Evolutionary conservation across 306 rosid species (phyloP), one percentile per base, ranked within the genome.

Genomic region (Fragaria nilgerrensis): DNA sequence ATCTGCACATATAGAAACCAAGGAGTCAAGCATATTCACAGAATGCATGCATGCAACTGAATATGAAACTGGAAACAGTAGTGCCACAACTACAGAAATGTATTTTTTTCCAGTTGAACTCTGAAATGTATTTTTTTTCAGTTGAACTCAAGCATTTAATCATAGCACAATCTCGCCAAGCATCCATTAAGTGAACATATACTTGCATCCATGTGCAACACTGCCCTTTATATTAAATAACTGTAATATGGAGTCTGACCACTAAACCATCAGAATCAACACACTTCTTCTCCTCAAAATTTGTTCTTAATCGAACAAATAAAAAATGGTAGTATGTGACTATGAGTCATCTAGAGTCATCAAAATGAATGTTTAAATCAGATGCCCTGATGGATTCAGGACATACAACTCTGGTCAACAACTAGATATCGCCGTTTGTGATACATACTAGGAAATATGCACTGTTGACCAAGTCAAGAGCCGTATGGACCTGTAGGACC

Each of bases 1-100:
- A 80, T 92, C 97, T 92, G 91, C 79, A 73, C 20, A 66, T 52
- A 63, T 23, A 68, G 23, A 73, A 77, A 32, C 25, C 25, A 72
- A 73, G 83, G 76, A 73, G 22, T 63, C 32, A 66, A 49, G 66
- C 34, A 29, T 37, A 37, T 67, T 48, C 50, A 76, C 39, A 37
- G 15, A 39, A 49, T 1, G 32, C 65, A 63, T 1, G 0, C 2
- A 39, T 39, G 34, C 16, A 55, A 8, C 68, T 63, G 13, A 63
- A 63, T 32, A 63, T 63, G 68, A 63, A 29, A 29, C 0, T 19
- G 5, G 44, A 17, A 3, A 32, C 43, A 32, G 5, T 63, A 63
- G 43, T 32, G 23, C 67, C 67, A 19, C 39, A 5, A 62, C 20
- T 62, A 62, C 17, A 29, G 8, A 27, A 62, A 22, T 34, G 17